Evolutionary conservation across 2,329 filamentous ascomycete genomes (phyloP).

Genomic region (Talaromyces piceae): DNA sequence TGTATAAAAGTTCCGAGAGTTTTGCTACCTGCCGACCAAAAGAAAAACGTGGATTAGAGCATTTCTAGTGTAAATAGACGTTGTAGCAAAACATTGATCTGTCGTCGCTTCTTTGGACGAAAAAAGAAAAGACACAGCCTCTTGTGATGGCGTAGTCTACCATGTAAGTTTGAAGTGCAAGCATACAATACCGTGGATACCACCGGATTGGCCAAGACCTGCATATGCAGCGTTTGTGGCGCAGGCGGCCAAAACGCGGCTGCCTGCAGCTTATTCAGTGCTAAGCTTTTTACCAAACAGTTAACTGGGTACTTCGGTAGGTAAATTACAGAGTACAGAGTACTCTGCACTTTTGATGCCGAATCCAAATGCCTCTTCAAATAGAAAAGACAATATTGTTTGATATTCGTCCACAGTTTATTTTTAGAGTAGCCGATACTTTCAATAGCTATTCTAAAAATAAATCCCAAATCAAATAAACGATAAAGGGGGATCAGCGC

Average conservation of each 20-base stretch:
- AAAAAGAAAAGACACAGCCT: background rate
- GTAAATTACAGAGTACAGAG: too few relatives aligned
- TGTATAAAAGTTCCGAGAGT: conserved; percentile 24
- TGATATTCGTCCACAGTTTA: too few relatives aligned
- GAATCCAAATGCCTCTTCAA: too few relatives aligned
- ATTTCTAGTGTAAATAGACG: background rate
- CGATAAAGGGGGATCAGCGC: too few relatives aligned
- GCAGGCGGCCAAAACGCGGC: background rate
- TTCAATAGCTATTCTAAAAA: too few relatives aligned
- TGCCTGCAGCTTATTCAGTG: too few relatives aligned
- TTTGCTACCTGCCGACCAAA: background rate
- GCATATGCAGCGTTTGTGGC: background rate
- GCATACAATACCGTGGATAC: background rate
- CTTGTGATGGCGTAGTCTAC: background rate
- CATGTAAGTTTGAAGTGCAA: background rate
- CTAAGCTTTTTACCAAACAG: too few relatives aligned
- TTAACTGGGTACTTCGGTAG: too few relatives aligned
- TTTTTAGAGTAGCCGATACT: too few relatives aligned
- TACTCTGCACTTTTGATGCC: too few relatives aligned
- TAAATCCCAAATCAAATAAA: too few relatives aligned
- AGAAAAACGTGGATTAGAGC: background rate
- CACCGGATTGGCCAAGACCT: background rate
- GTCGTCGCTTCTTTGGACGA: background rate
- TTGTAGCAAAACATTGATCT: background rate
- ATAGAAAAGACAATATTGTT: too few relatives aligned